Base-by-base conservation (phyloP, 345 rosid species). In the Gossypium turneri region DNA sequence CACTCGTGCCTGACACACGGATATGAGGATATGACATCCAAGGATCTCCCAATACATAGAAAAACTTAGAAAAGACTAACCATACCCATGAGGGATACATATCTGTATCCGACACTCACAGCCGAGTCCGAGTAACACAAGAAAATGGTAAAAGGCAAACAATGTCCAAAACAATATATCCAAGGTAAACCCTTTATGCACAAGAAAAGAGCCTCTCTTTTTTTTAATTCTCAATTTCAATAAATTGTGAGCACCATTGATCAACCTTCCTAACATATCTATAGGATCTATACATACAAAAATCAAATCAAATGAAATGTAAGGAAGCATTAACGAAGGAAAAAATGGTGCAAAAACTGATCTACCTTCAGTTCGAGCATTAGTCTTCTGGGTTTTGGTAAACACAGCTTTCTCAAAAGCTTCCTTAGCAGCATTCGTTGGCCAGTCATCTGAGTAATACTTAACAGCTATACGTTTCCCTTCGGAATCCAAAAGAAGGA, bases 381-480 rank as follows among this genome's bases (percentile, higher is more conserved):
- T 94, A 44, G 90, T 86, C 79, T 88, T 89, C 4, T 84, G 88
- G 34, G 97, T 90, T 84, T 92, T 92, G 73, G 83, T 75, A 75
- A 88, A 94, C 0, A 92, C 88, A 19, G 85, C 38, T 76, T 84
- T 91, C 86, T 94, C 97, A 44, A 86, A 94, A n/a, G 89, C 86
- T 81, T 90, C 90, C 81, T 89, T 91, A 7, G 95, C 85, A 9
- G 83, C 56, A 70, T 92, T 92, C 9, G 96, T 90, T 2, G 94
- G 90, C 97, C 97, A 91, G 70, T 91, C 98, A 77, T 88, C 87
- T 0, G 88, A 77, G 79, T 79, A 91, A 77, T 90, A 93, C 81
- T 90, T 91, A 59, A 78, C 89, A 45, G 97, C 94, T 20, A 91
- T 77, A 76, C 94, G 95, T 61, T 88, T 87, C 72, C 97, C 97